phyloP scores from a whole-genome alignment of 1,284 basidiomycete genomes.

The Ceratobasidium sp. region DNA sequence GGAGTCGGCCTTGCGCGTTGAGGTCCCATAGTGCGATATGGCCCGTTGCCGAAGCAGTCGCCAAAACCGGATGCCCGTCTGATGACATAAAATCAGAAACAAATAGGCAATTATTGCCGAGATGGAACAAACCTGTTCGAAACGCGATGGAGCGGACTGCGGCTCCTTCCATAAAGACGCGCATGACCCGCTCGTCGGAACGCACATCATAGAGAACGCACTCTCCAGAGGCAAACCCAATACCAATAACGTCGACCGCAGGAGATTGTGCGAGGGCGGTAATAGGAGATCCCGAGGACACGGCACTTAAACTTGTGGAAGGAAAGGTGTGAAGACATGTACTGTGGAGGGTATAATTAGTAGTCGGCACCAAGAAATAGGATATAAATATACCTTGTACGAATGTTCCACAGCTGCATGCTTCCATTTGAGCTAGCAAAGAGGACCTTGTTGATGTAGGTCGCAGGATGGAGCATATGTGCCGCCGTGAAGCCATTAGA shows the following conservation, averaged over 20 bases:
- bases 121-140: constrained; percentile 75
- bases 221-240: constrained; percentile 89
- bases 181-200: constrained; percentile 87
- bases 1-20: constrained; percentile 78
- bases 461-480: constrained; percentile 89
- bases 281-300: constrained; percentile 60
- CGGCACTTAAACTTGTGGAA: constrained; percentile 57
- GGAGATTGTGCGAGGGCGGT: constrained; percentile 90
- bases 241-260: constrained; percentile 93
- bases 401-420: constrained; percentile 95
- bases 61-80: constrained; percentile 90
- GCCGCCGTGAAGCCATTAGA: constrained; percentile 85
- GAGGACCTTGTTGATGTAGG: constrained; percentile 96
- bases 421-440: constrained; percentile 84
- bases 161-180: constrained; percentile 88
- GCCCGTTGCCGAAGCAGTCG: constrained; percentile 85
- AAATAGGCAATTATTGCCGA: background rate
- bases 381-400: constrained; percentile 70
- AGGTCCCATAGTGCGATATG: constrained; percentile 93
- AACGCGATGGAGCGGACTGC: constrained; percentile 82
- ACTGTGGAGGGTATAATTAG: constrained; percentile 55
- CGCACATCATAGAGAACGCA: constrained; percentile 91
- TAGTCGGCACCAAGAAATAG: constrained; percentile 7
- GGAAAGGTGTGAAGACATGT: constrained; percentile 74
- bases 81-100: constrained; percentile 5